Evolutionary conservation across 192 early-diverging fungal species (phyloP), one percentile per base, ranked within the genome.

Genomic region (Phlyctochytrium bullatum): DNA sequence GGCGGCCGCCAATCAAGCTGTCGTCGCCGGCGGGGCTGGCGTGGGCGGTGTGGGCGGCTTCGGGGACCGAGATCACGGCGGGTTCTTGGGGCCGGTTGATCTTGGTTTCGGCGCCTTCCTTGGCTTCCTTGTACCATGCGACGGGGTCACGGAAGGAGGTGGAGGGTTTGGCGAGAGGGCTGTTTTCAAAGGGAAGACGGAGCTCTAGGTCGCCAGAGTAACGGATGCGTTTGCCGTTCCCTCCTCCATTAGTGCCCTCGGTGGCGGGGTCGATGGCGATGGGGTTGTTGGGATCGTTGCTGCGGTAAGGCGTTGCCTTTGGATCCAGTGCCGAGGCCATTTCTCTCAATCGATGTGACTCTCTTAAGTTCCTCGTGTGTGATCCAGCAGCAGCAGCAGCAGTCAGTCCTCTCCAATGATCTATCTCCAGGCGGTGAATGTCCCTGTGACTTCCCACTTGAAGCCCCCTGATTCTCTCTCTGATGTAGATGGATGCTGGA

Each of bases 161-260:
- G 28, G 61, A 62, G 28, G 61, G 61, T n/a, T 40, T 33, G 33
- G 36, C 61, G 10, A 62, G 16, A 25, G 61, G 61, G 28, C 10
- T 14, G 33, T 34, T 40, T n/a, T 62, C 61, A 28, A 36, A 62
- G 3, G 61, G 61, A 6, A 62, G 61, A 10, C 36, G 6, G 6
- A 62, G 61, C 32, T 62, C 61, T 32, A 62, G 61, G 61, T 62
- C 61, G 6, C n/a, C 32, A 14, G 61, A 62, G 28, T 17, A 62
- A 4, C 61, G 61, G 61, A 58, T 58, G n/a, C n/a, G n/a, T n/a
- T n/a, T n/a, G n/a, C n/a, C 20, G 20, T 47, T 47, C 40, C 40
- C 20, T 47, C 40, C 20, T 47, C 20, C 40, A 6, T 47, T 6
- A 47, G 20, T 47, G 40, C 40, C 40, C 40, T 47, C 20, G 40